Percentiles rank a stretch among this genome's conserved stretches.
Conservation (phyloP, 2,329 filamentous ascomycete genomes). For the Parafenestella ontariensis region DNA sequence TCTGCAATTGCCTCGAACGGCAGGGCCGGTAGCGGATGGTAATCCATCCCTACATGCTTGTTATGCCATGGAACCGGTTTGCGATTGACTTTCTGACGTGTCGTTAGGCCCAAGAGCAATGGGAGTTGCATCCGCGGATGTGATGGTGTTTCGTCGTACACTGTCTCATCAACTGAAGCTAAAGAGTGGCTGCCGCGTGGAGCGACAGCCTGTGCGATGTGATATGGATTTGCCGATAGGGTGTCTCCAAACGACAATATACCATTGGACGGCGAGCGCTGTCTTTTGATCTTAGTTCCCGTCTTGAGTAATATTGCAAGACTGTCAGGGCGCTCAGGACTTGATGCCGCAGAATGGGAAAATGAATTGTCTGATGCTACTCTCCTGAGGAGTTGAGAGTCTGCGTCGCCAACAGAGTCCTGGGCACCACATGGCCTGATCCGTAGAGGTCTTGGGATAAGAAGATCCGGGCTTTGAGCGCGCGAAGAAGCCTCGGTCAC, state of each 20-base stretch:
- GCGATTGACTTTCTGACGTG: neutral
- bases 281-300: conserved; percentile 5
- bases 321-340: neutral
- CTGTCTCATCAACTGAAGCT: conserved; percentile 3
- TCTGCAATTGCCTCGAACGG: conserved; percentile 7
- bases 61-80: conserved; percentile 2
- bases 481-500: neutral
- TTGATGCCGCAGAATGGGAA: neutral
- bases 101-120: neutral
- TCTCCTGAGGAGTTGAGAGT: neutral
- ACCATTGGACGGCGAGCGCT: conserved; percentile 1
- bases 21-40: conserved; percentile 15
- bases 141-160: conserved; percentile 23
- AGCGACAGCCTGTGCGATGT: conserved; percentile 19
- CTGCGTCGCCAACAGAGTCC: neutral
- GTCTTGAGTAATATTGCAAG: neutral
- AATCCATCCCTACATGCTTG: conserved; percentile 1
- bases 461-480: neutral
- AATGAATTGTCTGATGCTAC: neutral
- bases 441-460: neutral
- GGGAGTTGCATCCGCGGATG: conserved; percentile 21
- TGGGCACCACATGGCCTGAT: neutral
- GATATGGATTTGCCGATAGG: conserved; percentile 11
- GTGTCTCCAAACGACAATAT: neutral
- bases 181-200: conserved; percentile 20